Conservation (phyloP, 2,329 filamentous ascomycete genomes). For the Paraconiothyrium sp. region DNA sequence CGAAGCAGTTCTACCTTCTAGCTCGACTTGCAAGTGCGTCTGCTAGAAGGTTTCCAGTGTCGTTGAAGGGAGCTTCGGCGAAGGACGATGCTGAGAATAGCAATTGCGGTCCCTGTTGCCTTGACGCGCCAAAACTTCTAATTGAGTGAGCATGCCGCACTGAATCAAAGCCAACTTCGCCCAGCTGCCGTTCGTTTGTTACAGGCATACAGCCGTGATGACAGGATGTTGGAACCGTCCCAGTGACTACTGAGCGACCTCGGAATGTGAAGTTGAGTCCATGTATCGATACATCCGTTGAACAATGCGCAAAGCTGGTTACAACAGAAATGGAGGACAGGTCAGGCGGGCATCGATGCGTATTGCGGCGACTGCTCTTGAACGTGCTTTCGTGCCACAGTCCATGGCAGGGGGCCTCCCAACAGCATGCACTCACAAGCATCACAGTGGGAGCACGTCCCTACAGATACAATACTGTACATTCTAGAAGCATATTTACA, state of each 20-base stretch:
- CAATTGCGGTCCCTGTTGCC: background rate
- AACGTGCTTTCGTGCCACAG: background rate
- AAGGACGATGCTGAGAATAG: background rate
- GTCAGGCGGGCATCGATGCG: too few relatives aligned
- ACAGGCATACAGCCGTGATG: too few relatives aligned
- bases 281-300: too few relatives aligned
- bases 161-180: too few relatives aligned
- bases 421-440: background rate
- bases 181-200: too few relatives aligned
- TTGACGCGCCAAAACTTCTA: background rate
- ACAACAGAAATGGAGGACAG: too few relatives aligned
- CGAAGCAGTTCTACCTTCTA: background rate
- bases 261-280: too few relatives aligned
- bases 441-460: background rate
- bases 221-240: too few relatives aligned
- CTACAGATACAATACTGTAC: slow-evolving; percentile 20
- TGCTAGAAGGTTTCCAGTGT: background rate
- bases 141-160: background rate
- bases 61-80: background rate
- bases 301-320: too few relatives aligned
- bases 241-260: too few relatives aligned
- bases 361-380: background rate
- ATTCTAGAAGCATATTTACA: slow-evolving; percentile 23
- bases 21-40: background rate
- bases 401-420: background rate